Evolutionary conservation across 73 alveolate genomes (phyloP).

Genomic region (Paramecium sexaurelia): DNA sequence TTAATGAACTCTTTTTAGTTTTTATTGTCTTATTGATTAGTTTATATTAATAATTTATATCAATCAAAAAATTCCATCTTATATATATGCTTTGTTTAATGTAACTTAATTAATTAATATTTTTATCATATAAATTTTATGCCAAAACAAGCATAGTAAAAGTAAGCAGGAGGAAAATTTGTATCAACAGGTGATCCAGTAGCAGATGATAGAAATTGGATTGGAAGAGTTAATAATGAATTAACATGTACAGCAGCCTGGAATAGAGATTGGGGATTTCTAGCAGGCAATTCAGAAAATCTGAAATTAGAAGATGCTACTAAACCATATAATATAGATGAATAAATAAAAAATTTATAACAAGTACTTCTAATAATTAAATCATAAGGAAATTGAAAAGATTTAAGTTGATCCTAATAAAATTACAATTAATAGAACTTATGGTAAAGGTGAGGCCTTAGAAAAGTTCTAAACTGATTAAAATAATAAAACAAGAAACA

Average conservation of each 20-base stretch:
- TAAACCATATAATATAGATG: slow-evolving; percentile 62
- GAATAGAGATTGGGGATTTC: slow-evolving; percentile 71
- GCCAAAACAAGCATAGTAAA: slow-evolving; percentile 41
- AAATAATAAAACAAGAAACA: slow-evolving; percentile 57
- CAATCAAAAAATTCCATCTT: not conserved
- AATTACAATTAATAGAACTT: slow-evolving; percentile 55
- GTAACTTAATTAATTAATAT: slow-evolving; percentile 1
- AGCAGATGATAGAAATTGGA: slow-evolving; percentile 73
- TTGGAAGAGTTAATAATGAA: slow-evolving; percentile 67
- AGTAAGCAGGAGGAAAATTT: slow-evolving; percentile 63
- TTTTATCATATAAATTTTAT: not conserved
- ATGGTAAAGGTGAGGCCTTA: slow-evolving; percentile 64
- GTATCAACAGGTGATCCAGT: slow-evolving; percentile 68
- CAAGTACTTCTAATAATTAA: not conserved
- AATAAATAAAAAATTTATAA: slow-evolving; percentile 57
- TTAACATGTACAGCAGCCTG: slow-evolving; percentile 68
- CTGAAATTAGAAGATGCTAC: slow-evolving; percentile 68
- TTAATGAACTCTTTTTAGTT: not conserved
- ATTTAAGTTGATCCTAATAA: slow-evolving; percentile 51
- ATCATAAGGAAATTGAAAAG: slow-evolving; percentile 22
- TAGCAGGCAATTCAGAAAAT: slow-evolving; percentile 67
- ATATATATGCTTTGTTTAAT: not conserved
- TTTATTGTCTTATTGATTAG: not conserved
- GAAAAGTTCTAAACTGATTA: slow-evolving; percentile 37
- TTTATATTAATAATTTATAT: not conserved